A percentile compares a stretch with the other conserved stretches of the same genome.
These are phyloP conservation scores for Dalbergia cochinchinensis DNA, from an alignment of 306 rosid species.

Conservation along the genomic window DNA sequence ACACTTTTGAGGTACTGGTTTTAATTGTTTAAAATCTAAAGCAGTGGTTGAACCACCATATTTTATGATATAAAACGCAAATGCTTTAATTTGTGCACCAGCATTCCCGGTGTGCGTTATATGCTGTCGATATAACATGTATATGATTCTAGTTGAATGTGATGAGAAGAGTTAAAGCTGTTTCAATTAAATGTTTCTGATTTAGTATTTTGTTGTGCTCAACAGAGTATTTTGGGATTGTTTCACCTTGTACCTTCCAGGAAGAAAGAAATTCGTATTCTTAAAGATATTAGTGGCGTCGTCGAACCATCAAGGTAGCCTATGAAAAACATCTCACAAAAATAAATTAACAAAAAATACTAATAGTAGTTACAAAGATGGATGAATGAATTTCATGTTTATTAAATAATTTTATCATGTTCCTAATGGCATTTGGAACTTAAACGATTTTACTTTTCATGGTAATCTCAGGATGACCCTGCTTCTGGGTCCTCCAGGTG, in stretches of 20 bases:
- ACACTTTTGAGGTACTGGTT: constrained; percentile 62
- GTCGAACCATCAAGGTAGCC: constrained; percentile 73
- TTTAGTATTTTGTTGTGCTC: constrained; percentile 2
- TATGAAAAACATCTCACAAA: neutral
- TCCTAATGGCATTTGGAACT: neutral
- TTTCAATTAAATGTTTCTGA: neutral
- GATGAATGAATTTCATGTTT: neutral
- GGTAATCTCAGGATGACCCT: constrained; percentile 64
- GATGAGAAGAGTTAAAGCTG: neutral
- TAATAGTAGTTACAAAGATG: neutral
- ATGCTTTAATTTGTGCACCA: neutral
- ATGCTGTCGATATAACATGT: neutral
- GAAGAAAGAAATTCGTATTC: constrained; percentile 62
- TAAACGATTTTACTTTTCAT: neutral
- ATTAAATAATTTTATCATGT: neutral
- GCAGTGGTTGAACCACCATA: neutral
- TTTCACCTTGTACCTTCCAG: constrained; percentile 63
- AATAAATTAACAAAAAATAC: neutral
- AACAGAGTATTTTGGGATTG: constrained; percentile 55
- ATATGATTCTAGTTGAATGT: neutral
- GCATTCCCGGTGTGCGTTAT: neutral
- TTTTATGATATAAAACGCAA: neutral
- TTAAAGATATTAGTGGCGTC: constrained; percentile 65
- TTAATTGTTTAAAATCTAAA: neutral
- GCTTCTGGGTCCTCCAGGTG: constrained; percentile 79